Percentiles rank a stretch among this genome's conserved stretches.
Conservation (phyloP, 75 land plant genomes). For the Larix kaempferi region DNA sequence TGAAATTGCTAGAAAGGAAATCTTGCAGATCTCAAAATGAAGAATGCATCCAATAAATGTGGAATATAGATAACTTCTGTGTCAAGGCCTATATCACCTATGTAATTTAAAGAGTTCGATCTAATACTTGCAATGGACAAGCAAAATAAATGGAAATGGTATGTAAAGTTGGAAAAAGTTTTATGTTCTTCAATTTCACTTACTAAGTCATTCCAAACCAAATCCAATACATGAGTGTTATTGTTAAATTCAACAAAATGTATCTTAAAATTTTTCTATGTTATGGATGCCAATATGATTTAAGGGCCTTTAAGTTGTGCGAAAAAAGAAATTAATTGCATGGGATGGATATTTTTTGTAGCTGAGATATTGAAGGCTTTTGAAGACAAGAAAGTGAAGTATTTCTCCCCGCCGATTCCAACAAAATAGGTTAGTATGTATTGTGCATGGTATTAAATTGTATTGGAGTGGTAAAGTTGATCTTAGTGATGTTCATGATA, state of each 20-base stretch:
- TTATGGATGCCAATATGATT: neutral
- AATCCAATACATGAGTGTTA: neutral
- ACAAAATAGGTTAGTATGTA: constrained; percentile 61
- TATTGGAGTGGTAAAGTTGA: too few species aligned
- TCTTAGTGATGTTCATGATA: too few species aligned
- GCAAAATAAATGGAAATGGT: constrained; percentile 32
- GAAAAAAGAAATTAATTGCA: neutral
- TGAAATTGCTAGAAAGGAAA: constrained; percentile 55
- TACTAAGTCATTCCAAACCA: neutral
- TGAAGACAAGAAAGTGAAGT: constrained; percentile 60
- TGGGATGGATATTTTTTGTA: constrained; percentile 16
- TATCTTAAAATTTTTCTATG: neutral
- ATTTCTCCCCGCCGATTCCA: constrained; percentile 58
- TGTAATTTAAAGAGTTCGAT: constrained; percentile 93
- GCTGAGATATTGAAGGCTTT: constrained; percentile 81
- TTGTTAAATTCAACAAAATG: neutral
- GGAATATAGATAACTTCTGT: constrained; percentile 88
- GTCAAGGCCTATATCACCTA: constrained; percentile 89
- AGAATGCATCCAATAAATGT: constrained; percentile 74
- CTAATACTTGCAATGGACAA: constrained; percentile 97
- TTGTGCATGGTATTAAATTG: too few species aligned
- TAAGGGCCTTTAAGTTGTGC: too few species aligned
- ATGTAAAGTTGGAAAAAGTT: neutral
- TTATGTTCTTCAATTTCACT: neutral
- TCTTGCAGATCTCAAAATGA: constrained; percentile 93